Evolutionary conservation across 768 basidiomycete species (phyloP).

Genomic region (Russula vinacea): DNA sequence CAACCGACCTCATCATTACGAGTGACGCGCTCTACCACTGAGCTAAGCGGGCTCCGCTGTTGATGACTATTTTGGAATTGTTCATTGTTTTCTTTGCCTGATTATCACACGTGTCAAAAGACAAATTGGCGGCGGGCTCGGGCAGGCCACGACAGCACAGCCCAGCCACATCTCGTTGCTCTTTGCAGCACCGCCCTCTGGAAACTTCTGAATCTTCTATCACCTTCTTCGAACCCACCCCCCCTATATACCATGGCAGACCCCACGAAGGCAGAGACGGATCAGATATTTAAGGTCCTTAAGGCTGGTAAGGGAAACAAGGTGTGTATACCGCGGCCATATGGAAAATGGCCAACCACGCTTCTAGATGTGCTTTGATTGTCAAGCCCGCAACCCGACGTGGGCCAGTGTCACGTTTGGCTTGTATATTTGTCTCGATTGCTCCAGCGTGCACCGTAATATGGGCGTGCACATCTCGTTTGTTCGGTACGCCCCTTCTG

Average conservation of each 20-base stretch:
- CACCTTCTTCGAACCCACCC: background rate
- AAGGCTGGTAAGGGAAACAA: constrained; percentile 87
- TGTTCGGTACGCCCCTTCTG: constrained; percentile 62
- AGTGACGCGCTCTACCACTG: constrained; percentile 37
- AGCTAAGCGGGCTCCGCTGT: constrained; percentile 32
- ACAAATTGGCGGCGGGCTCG: background rate
- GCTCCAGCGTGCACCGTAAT: constrained; percentile 91
- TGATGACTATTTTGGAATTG: fast-evolving
- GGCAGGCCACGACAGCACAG: background rate
- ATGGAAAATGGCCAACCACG: constrained; percentile 1
- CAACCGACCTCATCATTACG: constrained; percentile 32
- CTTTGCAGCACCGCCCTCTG: background rate
- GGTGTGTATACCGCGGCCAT: constrained; percentile 39
- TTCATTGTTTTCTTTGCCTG: background rate
- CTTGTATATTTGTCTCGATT: constrained; percentile 96
- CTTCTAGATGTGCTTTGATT: constrained; percentile 85
- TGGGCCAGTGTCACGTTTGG: constrained; percentile 98
- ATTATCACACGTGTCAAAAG: background rate
- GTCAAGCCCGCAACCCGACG: constrained; percentile 91
- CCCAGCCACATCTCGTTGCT: background rate
- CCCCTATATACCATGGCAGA: too few species aligned
- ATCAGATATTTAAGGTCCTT: constrained; percentile 78
- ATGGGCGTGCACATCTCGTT: constrained; percentile 99
- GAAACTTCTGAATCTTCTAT: background rate
- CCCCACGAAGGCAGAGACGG: constrained; percentile 89